A percentile compares a stretch with the other conserved stretches of the same genome.
These are phyloP conservation scores for Tuber calosporum DNA, from an alignment of 495 filamentous ascomycete genomes.

Conservation along the genomic window DNA sequence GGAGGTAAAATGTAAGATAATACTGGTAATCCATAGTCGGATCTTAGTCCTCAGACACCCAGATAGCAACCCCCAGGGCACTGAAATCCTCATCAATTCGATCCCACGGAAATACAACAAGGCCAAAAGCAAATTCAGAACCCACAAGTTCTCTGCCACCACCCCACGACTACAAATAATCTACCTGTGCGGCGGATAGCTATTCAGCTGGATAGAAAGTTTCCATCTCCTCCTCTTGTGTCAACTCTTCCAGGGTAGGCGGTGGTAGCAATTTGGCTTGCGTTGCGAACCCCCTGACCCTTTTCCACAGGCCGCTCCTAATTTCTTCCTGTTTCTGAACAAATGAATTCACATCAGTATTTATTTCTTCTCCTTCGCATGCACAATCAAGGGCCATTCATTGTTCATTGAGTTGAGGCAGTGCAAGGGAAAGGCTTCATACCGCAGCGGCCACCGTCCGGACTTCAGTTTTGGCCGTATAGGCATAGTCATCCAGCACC, in stretches of 20 bases:
- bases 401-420: neutral
- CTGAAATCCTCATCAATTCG: neutral
- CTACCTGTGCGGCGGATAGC: neutral
- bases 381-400: neutral
- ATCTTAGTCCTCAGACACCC: neutral
- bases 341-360: neutral
- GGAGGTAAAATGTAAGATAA: neutral
- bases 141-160: neutral
- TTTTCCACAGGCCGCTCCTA: neutral
- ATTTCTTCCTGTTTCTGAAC: neutral
- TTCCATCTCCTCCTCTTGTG: neutral
- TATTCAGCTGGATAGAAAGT: neutral
- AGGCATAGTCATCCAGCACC: neutral
- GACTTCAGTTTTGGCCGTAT: neutral
- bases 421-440: neutral
- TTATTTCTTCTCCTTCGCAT: neutral
- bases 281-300: neutral
- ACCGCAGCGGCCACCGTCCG: neutral
- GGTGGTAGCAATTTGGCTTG: slow-evolving; percentile 1
- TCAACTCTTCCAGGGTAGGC: neutral
- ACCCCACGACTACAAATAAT: neutral
- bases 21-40: neutral
- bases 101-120: neutral
- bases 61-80: neutral
- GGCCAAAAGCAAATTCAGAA: neutral